Conservation (phyloP, 2,329 filamentous ascomycete genomes). For the Akanthomyces muscarius region DNA sequence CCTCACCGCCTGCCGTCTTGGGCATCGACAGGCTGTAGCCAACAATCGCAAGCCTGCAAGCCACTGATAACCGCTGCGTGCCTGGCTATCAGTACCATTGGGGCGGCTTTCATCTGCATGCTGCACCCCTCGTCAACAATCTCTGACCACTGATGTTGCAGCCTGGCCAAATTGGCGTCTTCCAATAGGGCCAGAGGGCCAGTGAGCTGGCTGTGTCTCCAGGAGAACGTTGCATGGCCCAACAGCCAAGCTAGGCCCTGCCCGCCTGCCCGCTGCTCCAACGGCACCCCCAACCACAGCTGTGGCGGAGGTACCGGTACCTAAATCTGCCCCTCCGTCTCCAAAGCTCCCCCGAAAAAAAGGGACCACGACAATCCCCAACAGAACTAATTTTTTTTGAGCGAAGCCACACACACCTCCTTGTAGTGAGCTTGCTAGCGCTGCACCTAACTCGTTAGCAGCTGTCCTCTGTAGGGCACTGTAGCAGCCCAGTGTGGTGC, state of each 20-base stretch:
- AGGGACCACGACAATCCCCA: constrained; percentile 33
- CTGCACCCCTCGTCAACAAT: constrained; percentile 22
- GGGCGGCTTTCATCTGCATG: constrained; percentile 16
- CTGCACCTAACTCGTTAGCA: neutral
- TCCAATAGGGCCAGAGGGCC: constrained; percentile 2
- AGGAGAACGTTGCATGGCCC: constrained; percentile 15
- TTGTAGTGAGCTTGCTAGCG: neutral
- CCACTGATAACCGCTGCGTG: neutral
- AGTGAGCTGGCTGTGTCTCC: too few relatives aligned
- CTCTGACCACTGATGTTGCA: constrained; percentile 9
- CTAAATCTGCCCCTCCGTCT: constrained; percentile 24
- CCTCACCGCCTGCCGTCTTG: constrained; percentile 9
- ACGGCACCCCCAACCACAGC: neutral
- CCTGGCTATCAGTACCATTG: neutral
- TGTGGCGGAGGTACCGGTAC: constrained; percentile 12
- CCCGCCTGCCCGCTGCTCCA: neutral
- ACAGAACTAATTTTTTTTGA: constrained; percentile 37
- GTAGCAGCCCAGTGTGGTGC: neutral
- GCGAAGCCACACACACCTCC: constrained; percentile 1
- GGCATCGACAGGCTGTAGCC: neutral
- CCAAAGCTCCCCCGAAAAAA: constrained; percentile 16
- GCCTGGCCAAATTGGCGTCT: constrained; percentile 1
- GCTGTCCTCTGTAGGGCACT: neutral
- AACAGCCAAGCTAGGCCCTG: constrained; percentile 1
- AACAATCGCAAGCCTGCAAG: neutral